A percentile compares a stretch with the other conserved stretches of the same genome.
Evolutionary conservation across 1,139 yeast genomes (phyloP).

Genomic region (Barnettozyma hawaiiensis): DNA sequence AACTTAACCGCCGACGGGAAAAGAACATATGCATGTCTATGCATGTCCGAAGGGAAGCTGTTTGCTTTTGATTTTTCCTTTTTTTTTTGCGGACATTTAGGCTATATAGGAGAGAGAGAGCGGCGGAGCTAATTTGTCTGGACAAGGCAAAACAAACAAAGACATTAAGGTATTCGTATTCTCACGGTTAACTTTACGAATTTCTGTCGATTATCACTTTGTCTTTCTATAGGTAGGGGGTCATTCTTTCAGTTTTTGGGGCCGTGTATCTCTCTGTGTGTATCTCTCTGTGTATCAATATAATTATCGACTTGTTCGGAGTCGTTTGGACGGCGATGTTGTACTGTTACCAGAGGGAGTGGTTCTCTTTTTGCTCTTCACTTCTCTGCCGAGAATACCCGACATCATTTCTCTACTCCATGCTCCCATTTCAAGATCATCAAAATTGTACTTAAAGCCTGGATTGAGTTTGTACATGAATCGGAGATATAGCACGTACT

Average conservation of each 20-base stretch:
- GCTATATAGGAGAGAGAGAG: background rate
- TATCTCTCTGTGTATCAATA: too few relatives aligned
- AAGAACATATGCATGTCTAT: background rate
- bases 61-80: too few relatives aligned
- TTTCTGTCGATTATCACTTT: background rate
- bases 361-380: background rate
- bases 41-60: background rate
- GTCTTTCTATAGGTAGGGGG: too few relatives aligned
- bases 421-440: constrained; percentile 21
- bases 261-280: too few relatives aligned
- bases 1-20: too few relatives aligned
- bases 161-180: too few relatives aligned
- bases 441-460: constrained; percentile 12
- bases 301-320: background rate
- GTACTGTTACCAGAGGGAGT: background rate
- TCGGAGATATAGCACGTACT: constrained; percentile 15
- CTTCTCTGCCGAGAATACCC: constrained; percentile 1
- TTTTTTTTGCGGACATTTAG: background rate
- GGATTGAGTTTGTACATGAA: constrained; percentile 12
- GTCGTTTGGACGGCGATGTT: background rate
- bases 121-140: background rate
- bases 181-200: background rate
- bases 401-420: constrained; percentile 19
- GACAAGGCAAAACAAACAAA: background rate
- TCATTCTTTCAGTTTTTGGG: too few relatives aligned